Percentiles rank a stretch among this genome's conserved stretches.
Evolutionary conservation across 2,329 filamentous ascomycete genomes (phyloP).

Genomic region (Calonectria crousiana): DNA sequence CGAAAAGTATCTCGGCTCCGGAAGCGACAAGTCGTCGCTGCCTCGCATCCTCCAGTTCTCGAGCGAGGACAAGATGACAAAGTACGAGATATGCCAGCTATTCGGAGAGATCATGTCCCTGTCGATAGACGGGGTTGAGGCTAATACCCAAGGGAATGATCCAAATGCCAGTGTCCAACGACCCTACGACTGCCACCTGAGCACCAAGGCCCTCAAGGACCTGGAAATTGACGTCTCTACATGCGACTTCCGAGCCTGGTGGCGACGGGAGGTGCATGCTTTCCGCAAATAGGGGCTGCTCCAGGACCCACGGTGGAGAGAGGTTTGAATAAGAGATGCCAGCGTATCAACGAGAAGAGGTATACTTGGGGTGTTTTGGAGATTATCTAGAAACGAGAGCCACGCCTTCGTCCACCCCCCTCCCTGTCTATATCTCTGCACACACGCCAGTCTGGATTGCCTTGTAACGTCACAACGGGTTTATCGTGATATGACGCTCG

Average conservation of each 20-base stretch:
- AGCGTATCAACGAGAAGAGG: conserved; percentile 15
- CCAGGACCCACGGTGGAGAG: neutral
- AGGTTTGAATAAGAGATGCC: neutral
- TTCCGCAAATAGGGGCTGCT: conserved; percentile 63
- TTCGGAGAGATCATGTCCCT: conserved; percentile 86
- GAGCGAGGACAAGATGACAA: conserved; percentile 87
- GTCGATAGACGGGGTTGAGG: conserved; percentile 74
- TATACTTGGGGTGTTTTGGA: conserved; percentile 21
- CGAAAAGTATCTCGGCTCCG: conserved; percentile 71
- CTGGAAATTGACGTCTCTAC: conserved; percentile 81
- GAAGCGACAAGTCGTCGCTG: conserved; percentile 64
- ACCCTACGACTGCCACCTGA: conserved; percentile 90
- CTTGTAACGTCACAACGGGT: neutral
- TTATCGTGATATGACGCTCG: neutral
- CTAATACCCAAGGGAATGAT: conserved; percentile 79
- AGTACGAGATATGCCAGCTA: conserved; percentile 86
- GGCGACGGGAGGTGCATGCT: conserved; percentile 74
- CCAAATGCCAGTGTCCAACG: conserved; percentile 78
- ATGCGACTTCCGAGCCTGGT: conserved; percentile 84
- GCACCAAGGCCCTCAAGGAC: conserved; percentile 78
- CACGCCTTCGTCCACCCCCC: neutral
- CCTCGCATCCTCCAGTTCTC: conserved; percentile 81
- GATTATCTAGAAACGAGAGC: neutral
- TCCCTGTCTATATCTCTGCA: neutral
- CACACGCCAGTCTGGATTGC: neutral